Base-by-base conservation (phyloP, 208 protist genomes). In the Wallacemonas sp. region DNA sequence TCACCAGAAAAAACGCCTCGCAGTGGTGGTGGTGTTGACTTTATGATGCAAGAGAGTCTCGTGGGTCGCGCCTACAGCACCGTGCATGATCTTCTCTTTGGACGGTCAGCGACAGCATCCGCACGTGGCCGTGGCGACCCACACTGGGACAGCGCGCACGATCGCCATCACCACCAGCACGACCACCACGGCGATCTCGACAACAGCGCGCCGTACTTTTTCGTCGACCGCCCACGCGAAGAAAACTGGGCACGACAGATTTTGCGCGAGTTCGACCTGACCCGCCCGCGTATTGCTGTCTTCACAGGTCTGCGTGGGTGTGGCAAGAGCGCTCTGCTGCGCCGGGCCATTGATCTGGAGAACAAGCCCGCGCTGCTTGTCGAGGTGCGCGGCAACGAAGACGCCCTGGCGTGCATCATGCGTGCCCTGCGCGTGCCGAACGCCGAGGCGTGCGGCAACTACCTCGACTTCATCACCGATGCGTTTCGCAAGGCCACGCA, bases 371-470 rank as follows among this genome's bases (percentile, higher is more conserved):
- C 84, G 2, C 77, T 91, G 48, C 90, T 92, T 36, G 85, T 92
- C 16, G 86, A 92, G 41, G 81, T 93, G 30, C 80, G 89, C 6
- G 74, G 76, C 24, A 81, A 81, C 36, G 86, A 92, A 57, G 89
- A 90, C 64, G 78, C 83, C 21, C 79, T 95, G 32, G 72, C 68
- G 26, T 84, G 78, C 66, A 69, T 83, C 27, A 68, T 91, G 24
- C 83, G 83, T 39, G 80, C 87, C 1, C 56, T 96, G 12, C 81
- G 81, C 30, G 90, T 94, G n/a, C 81, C 83, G 4, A 96, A 92
- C 61, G 65, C 85, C 17, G 90, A 96, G 39, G 80, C 77, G 4
- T 96, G 90, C 61, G 90, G 87, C 24, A 86, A 96, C 68, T 72
- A 83, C 24, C 47, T 87, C 21, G 86, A 88, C 41, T 94, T 94